A percentile compares a stretch with the other conserved stretches of the same genome.
phyloP scores from a whole-genome alignment of 768 basidiomycete genomes.

The Amanita fuliginea region DNA sequence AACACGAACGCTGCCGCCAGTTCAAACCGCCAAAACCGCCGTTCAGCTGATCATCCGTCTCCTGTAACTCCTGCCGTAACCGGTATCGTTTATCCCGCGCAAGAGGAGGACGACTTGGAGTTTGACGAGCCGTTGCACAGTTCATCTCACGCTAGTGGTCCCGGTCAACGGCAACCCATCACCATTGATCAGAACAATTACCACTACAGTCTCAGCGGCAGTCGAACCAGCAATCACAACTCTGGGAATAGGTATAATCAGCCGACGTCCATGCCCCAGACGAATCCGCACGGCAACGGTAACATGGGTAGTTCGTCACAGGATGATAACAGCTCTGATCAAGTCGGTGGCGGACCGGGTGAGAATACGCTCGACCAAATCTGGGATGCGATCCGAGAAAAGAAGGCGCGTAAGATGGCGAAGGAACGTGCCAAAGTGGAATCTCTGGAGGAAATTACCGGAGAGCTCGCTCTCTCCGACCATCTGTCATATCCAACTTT shows the following conservation, averaged over 20 bases:
- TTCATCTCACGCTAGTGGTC: background rate
- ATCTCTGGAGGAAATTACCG: conserved; percentile 42
- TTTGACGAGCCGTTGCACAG: conserved; percentile 9
- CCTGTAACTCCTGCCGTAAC: conserved; percentile 37
- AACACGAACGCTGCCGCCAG: background rate
- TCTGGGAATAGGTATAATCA: conserved; percentile 5
- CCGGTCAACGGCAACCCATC: conserved; percentile 2
- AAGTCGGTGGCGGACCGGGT: conserved; percentile 11
- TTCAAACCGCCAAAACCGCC: background rate
- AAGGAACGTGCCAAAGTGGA: conserved; percentile 60
- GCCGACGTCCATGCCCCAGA: background rate
- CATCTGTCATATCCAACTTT: conserved; percentile 21
- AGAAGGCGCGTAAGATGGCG: conserved; percentile 58
- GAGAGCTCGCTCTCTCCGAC: conserved; percentile 23
- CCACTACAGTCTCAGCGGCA: background rate
- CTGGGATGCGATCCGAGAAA: conserved; percentile 56
- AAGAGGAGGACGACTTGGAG: conserved; percentile 26
- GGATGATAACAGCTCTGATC: conserved; percentile 29
- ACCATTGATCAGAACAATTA: conserved; percentile 4
- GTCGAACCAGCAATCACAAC: conserved; percentile 1
- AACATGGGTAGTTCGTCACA: conserved; percentile 30
- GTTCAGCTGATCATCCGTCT: conserved; percentile 17
- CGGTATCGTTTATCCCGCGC: conserved; percentile 35
- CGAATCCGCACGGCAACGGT: conserved; percentile 14
- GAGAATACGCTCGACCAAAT: conserved; percentile 42